Percentiles rank a stretch among this genome's conserved stretches.
phyloP scores from a whole-genome alignment of 805 yeast species.

The Groenewaldozyma salmanticensis region DNA sequence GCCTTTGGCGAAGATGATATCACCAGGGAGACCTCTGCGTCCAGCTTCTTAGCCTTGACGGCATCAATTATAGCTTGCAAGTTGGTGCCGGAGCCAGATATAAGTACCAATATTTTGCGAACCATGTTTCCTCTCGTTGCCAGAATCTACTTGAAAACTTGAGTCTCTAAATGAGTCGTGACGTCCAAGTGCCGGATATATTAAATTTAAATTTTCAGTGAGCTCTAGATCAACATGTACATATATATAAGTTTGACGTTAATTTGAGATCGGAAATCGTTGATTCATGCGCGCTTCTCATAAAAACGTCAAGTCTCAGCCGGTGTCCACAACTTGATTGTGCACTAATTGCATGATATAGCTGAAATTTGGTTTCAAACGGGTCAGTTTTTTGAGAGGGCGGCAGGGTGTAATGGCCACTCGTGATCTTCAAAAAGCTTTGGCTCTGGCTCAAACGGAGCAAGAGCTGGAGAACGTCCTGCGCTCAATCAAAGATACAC shows the following conservation, averaged over 20 bases:
- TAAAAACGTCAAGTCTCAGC: too few relatives aligned
- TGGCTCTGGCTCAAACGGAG: slow-evolving; percentile 4
- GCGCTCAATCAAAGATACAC: slow-evolving; percentile 6
- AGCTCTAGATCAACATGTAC: not conserved
- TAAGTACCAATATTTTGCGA: slow-evolving; percentile 57
- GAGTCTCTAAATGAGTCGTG: not conserved
- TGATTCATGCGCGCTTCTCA: too few relatives aligned
- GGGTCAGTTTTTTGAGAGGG: too few relatives aligned
- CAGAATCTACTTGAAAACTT: too few relatives aligned
- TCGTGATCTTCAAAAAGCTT: slow-evolving; percentile 2
- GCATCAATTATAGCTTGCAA: slow-evolving; percentile 90
- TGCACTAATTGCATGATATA: too few relatives aligned
- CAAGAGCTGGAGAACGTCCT: slow-evolving; percentile 11
- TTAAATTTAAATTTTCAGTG: not conserved
- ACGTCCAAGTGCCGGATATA: not conserved
- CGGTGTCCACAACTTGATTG: too few relatives aligned
- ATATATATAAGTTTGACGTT: not conserved
- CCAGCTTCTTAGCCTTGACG: slow-evolving; percentile 29
- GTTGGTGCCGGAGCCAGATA: slow-evolving; percentile 94
- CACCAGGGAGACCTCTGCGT: slow-evolving; percentile 54
- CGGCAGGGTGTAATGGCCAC: slow-evolving; percentile 1
- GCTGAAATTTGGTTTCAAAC: too few relatives aligned
- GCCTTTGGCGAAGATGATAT: slow-evolving; percentile 83
- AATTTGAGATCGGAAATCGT: not conserved
- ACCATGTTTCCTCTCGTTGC: too few relatives aligned